Base-by-base conservation (phyloP, 352 stramenopile genomes). In the Phytophthora podocarpi region DNA sequence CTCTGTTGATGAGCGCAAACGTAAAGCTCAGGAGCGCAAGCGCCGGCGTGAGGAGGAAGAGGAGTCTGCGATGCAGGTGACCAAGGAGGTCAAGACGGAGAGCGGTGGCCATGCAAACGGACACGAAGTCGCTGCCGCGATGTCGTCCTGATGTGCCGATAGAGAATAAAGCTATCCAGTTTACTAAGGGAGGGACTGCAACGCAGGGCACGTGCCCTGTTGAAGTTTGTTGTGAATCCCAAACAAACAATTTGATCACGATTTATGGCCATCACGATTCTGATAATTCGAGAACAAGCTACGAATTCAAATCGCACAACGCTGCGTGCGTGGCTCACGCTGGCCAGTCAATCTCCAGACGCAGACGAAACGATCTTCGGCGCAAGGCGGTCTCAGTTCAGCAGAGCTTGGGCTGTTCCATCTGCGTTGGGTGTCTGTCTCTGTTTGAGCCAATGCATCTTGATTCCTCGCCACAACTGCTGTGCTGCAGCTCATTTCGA, bases 1-100 rank as follows among this genome's bases (percentile, higher is more conserved):
- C 67, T 93, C 87, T 15, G 85, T 94, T 18, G 78, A 89, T 45
- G 87, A 96, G 62, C 81, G 85, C 39, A 90, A 93, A 68, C 62
- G 74, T 21, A 86, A 84, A 59, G 79, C 88, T 62, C 67, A 70
- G n/a, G 80, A 90, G 23, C 82, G 82, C 41, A 93, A 93, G 69
- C 82, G 85, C 27, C 79, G 82, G 1, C 85, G 82, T 27, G 64
- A 78, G 28, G 53, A 74, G 31, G 46, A 61, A 50, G 51, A 50
- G 18, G 55, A 59, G 26, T 45, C 28, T n/a, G 27, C 48, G 20
- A 55, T 41, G 16, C 45, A 70, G 21, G 41, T 15, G 3, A 21
- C 27, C 30, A 62, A 70, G 34, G 49, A 60, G 21, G 31, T 59
- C 20, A 62, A 71, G 37, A 61, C 40, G 5, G 43, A 68, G 35